Percentiles rank a stretch among this genome's conserved stretches.
Evolutionary conservation across 2,329 filamentous ascomycete species (phyloP).

Genomic region (Lecanosticta acicola): DNA sequence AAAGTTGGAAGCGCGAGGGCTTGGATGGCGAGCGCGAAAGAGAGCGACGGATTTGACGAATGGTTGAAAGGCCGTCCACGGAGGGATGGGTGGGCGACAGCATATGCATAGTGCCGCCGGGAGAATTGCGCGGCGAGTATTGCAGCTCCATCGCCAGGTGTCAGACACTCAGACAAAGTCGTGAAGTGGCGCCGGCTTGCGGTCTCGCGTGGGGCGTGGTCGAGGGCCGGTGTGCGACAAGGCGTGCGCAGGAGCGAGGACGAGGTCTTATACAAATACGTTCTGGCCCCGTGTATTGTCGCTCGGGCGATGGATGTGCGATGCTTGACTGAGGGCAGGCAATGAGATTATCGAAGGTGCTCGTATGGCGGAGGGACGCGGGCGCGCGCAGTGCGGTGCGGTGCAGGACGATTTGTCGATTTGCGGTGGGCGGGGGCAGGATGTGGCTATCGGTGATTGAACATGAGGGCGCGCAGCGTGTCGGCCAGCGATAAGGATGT

Average conservation of each 20-base stretch:
- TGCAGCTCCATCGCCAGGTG: conserved; percentile 42
- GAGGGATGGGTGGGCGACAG: conserved; percentile 64
- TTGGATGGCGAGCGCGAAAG: conserved; percentile 93
- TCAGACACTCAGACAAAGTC: conserved; percentile 6
- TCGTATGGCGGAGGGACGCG: conserved; percentile 1
- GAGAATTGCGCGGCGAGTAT: conserved; percentile 46
- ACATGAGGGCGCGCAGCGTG: conserved; percentile 12
- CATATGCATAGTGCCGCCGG: conserved; percentile 74
- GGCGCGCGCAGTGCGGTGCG: conserved; percentile 6
- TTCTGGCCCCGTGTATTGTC: background rate
- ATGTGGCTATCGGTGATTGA: conserved; percentile 11
- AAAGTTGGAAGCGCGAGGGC: conserved; percentile 59
- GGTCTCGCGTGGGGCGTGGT: conserved; percentile 1
- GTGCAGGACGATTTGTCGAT: conserved; percentile 5
- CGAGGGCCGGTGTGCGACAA: background rate
- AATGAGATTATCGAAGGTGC: conserved; percentile 4
- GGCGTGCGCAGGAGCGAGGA: background rate
- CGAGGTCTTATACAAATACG: background rate
- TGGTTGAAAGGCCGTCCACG: conserved; percentile 73
- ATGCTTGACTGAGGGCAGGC: conserved; percentile 6
- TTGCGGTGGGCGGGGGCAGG: conserved; percentile 9
- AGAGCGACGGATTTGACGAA: conserved; percentile 78
- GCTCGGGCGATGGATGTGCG: background rate
- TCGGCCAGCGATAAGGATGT: conserved; percentile 20
- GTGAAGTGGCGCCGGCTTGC: conserved; percentile 7